phyloP scores from a whole-genome alignment of 2,329 filamentous ascomycete species.

The Pestalotiopsis fici region DNA sequence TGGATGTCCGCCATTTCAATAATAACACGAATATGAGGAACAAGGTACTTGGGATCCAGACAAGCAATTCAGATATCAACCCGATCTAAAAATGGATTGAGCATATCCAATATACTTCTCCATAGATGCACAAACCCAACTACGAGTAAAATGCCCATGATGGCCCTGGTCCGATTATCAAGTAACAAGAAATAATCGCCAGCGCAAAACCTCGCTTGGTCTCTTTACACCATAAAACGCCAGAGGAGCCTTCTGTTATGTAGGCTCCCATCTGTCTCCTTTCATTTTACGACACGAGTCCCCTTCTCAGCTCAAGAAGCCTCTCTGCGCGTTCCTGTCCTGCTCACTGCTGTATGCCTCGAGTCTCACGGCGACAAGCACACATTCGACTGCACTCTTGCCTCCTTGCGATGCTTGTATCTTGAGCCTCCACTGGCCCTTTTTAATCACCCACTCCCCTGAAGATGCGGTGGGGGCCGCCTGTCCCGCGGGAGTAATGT shows the following conservation, averaged over 20 bases:
- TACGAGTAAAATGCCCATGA: background rate
- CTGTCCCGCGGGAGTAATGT: slow-evolving; percentile 27
- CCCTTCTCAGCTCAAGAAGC: slow-evolving; percentile 53
- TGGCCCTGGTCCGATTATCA: background rate
- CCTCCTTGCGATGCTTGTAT: slow-evolving; percentile 56
- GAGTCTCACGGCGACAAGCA: slow-evolving; percentile 75
- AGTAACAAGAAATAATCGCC: background rate
- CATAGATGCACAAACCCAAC: background rate
- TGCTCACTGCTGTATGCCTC: slow-evolving; percentile 70
- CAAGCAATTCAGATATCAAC: too few relatives aligned
- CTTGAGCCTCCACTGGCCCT: slow-evolving; percentile 71
- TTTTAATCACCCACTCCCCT: slow-evolving; percentile 64
- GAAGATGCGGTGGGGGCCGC: slow-evolving; percentile 9
- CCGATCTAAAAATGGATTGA: too few relatives aligned
- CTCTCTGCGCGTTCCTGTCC: slow-evolving; percentile 64
- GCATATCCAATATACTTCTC: too few relatives aligned
- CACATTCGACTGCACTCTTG: slow-evolving; percentile 64
- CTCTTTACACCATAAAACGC: background rate
- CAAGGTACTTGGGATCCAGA: too few relatives aligned
- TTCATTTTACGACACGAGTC: background rate
- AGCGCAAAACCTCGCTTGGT: background rate
- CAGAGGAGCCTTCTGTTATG: background rate
- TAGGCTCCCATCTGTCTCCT: background rate
- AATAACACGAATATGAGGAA: too few relatives aligned
- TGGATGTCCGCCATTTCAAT: too few relatives aligned